phyloP scores from a whole-genome alignment of 345 rosid genomes.

The Orychophragmus violaceus region DNA sequence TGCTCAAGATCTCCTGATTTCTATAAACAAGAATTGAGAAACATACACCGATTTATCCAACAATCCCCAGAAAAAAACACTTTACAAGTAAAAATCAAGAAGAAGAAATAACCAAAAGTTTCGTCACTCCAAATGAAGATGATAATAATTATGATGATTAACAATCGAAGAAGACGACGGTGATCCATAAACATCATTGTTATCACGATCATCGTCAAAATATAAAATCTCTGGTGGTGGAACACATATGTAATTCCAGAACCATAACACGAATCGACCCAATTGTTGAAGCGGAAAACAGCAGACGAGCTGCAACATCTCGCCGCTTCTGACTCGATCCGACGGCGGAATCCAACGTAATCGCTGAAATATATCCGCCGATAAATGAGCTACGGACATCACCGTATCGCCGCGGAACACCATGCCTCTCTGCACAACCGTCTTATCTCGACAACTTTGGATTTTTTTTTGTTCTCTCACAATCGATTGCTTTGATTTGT shows the following conservation, averaged over 20 bases:
- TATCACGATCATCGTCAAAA: constrained; percentile 5
- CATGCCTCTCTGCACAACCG: constrained; percentile 29
- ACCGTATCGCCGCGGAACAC: constrained; percentile 53
- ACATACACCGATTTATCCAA: neutral
- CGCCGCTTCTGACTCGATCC: constrained; percentile 46
- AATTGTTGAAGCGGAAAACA: constrained; percentile 66
- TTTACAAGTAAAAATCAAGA: constrained; percentile 10
- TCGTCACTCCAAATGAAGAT: constrained; percentile 29
- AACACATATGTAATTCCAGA: constrained; percentile 69
- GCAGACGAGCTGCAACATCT: constrained; percentile 62
- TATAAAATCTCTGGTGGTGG: constrained; percentile 49
- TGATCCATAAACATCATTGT: constrained; percentile 7
- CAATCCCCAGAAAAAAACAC: neutral
- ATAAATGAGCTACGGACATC: constrained; percentile 45
- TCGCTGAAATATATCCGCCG: constrained; percentile 49
- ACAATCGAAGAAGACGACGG: constrained; percentile 12
- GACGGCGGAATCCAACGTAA: constrained; percentile 35
- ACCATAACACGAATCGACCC: constrained; percentile 60
- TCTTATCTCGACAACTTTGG: constrained; percentile 6
- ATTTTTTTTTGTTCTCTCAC: neutral
- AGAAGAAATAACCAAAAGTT: neutral
- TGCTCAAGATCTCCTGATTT: neutral
- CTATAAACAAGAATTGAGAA: neutral
- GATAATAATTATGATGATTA: constrained; percentile 21
- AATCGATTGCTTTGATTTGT: constrained; percentile 4